phyloP scores from a whole-genome alignment of 768 basidiomycete genomes.

The Mycena indigotica region DNA sequence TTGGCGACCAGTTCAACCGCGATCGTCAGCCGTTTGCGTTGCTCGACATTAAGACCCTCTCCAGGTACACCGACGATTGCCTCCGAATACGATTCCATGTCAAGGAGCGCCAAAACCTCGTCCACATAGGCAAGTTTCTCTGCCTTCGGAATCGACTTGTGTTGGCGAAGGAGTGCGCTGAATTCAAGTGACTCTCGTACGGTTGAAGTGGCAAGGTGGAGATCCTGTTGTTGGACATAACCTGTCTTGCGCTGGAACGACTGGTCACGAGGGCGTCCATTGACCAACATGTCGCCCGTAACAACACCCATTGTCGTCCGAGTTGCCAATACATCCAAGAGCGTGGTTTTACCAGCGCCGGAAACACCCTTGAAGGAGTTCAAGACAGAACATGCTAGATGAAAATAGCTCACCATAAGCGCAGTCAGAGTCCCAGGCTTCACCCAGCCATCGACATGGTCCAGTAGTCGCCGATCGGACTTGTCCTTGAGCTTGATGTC shows the following conservation, averaged over 20 bases:
- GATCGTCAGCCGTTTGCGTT: conserved; percentile 53
- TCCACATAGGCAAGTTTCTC: conserved; percentile 50
- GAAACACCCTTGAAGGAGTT: conserved; percentile 16
- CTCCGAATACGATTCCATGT: conserved; percentile 49
- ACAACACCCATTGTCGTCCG: conserved; percentile 53
- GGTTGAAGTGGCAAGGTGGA: conserved; percentile 53
- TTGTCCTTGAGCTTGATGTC: conserved; percentile 33
- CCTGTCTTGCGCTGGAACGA: conserved; percentile 48
- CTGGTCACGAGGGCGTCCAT: conserved; percentile 34
- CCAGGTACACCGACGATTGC: conserved; percentile 46
- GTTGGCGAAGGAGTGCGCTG: conserved; percentile 50
- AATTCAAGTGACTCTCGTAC: conserved; percentile 50
- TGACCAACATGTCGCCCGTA: conserved; percentile 47
- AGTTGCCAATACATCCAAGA: conserved; percentile 46
- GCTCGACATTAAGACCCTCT: conserved; percentile 41
- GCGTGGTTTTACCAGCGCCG: conserved; percentile 38
- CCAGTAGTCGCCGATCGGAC: conserved; percentile 33
- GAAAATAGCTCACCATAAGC: conserved; percentile 42
- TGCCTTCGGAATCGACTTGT: conserved; percentile 37
- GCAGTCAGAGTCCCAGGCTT: conserved; percentile 54
- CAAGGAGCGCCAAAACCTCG: conserved; percentile 49
- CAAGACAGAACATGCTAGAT: background rate
- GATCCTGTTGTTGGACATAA: conserved; percentile 50
- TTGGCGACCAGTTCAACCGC: conserved; percentile 58
- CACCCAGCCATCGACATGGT: conserved; percentile 51